A percentile compares a stretch with the other conserved stretches of the same genome.
These are phyloP conservation scores for Penicillium riverlandense DNA, from an alignment of 495 filamentous ascomycete species.

Conservation along the genomic window DNA sequence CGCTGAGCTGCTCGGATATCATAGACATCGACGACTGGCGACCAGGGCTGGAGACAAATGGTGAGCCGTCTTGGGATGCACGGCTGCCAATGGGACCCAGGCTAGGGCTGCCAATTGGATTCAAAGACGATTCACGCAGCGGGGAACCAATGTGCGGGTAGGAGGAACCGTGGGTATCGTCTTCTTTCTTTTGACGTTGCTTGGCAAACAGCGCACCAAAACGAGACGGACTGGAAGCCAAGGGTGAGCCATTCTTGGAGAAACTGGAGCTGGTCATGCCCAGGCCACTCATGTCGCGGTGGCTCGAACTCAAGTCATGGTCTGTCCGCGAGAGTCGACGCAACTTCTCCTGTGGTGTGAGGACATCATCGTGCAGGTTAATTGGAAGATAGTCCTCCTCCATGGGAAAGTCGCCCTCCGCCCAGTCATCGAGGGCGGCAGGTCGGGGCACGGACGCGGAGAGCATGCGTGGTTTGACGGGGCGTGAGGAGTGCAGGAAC, in stretches of 20 bases:
- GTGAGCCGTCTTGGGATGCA: conserved; percentile 49
- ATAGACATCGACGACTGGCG: conserved; percentile 60
- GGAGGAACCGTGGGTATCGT: conserved; percentile 54
- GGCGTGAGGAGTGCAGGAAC: conserved; percentile 79
- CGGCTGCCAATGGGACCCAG: conserved; percentile 50
- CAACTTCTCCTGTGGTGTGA: conserved; percentile 85
- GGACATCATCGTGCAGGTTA: conserved; percentile 82
- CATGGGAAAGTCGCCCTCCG: conserved; percentile 75
- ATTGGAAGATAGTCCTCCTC: conserved; percentile 91
- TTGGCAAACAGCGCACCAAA: conserved; percentile 80
- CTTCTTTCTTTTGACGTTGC: conserved; percentile 65
- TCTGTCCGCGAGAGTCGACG: conserved; percentile 72
- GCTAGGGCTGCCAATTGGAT: conserved; percentile 53
- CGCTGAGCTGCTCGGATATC: conserved; percentile 60
- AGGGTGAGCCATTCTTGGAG: conserved; percentile 75
- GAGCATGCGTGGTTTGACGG: conserved; percentile 58
- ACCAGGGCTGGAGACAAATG: conserved; percentile 59
- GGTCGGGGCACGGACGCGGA: conserved; percentile 70
- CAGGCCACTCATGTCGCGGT: conserved; percentile 52
- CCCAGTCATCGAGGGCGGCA: conserved; percentile 65
- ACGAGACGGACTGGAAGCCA: conserved; percentile 73
- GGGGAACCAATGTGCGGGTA: conserved; percentile 92
- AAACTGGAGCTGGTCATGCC: conserved; percentile 54
- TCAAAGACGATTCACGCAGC: conserved; percentile 73
- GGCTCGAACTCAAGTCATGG: conserved; percentile 53